Evolutionary conservation across 2,329 filamentous ascomycete genomes (phyloP), one percentile per base, ranked within the genome.

Genomic region (Cladorrhinum sp.): DNA sequence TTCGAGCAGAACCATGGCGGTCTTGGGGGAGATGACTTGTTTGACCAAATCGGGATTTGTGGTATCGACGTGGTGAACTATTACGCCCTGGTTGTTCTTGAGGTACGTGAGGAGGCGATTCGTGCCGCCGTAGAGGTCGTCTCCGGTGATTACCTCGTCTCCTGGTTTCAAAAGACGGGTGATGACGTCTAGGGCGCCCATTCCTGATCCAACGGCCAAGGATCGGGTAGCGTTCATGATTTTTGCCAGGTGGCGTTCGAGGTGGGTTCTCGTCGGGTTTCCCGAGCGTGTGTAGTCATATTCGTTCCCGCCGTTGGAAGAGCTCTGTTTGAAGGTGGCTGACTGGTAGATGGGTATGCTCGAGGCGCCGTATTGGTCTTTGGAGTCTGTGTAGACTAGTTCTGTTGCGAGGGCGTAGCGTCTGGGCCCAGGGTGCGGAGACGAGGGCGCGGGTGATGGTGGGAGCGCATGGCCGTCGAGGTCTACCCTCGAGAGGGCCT

Each of bases 281-380:
- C 95, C 95, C 36, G 93, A 98, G 63, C 96, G 91, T 62, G 95
- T 98, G 80, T 99, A 99, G 79, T 99, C 95, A 77, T 98, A 99
- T 76, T 98, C 93, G 71, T 85, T 90, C 62, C 91, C 92, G 62
- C 91, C 92, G 50, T 77, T 82, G 64, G 90, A 89, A 18, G 89
- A 91, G 22, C 85, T 85, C 77, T 98, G 95, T 79, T 99, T 99
- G 82, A 99, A 99, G 38, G 95, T 99, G 53, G 95, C 96, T 53
- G 92, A 96, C 83, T 96, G 95, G 77, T 99, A 99, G 72, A 99
- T 98, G 57, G 95, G 95, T 69, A 96, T 89, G 75, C 93, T 98
- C 69, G 92, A 96, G 60, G 95, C 86, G 72, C 96, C 96, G 81
- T 98, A 97, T 79, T 99, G 95, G 76, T 99, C 95, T 77, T 89